phyloP scores from a whole-genome alignment of 2,329 filamentous ascomycete species.

The Escovopsis sp. region DNA sequence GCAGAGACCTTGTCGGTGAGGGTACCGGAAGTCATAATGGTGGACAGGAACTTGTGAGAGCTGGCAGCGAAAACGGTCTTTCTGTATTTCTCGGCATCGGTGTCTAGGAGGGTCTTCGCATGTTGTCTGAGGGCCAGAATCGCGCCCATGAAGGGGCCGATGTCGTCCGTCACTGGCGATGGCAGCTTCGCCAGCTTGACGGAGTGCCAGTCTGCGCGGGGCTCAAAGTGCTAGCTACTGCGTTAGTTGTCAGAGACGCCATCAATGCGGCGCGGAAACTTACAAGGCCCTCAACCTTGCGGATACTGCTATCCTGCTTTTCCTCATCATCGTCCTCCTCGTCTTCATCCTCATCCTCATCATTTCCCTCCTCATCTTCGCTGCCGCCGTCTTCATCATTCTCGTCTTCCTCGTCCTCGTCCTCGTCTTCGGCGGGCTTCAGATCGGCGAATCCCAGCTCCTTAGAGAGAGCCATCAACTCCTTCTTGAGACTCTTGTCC shows the following conservation, averaged over 20 bases:
- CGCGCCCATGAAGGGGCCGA: slow-evolving; percentile 26
- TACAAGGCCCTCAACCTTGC: slow-evolving; percentile 22
- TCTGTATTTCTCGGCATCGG: slow-evolving; percentile 63
- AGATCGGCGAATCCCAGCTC: slow-evolving; percentile 23
- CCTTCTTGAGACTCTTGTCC: slow-evolving; percentile 27
- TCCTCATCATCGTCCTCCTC: slow-evolving; percentile 5
- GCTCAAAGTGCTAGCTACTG: slow-evolving; percentile 36
- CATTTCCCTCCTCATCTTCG: slow-evolving; percentile 18
- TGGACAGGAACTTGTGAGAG: slow-evolving; percentile 89
- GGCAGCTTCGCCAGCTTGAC: slow-evolving; percentile 29
- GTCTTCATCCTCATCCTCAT: slow-evolving; percentile 19
- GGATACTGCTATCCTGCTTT: slow-evolving; percentile 3
- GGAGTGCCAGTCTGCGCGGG: slow-evolving; percentile 43
- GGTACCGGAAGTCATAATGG: slow-evolving; percentile 92
- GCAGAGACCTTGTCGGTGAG: slow-evolving; percentile 95
- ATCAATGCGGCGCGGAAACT: slow-evolving; percentile 7
- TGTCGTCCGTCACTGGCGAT: slow-evolving; percentile 28
- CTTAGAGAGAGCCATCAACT: slow-evolving; percentile 24
- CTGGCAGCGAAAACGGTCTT: slow-evolving; percentile 65
- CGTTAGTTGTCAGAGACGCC: slow-evolving; percentile 20
- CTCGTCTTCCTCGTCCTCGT: slow-evolving; percentile 21
- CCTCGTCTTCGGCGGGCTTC: slow-evolving; percentile 21
- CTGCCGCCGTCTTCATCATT: slow-evolving; percentile 12
- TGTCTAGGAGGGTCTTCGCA: slow-evolving; percentile 59
- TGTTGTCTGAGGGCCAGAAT: slow-evolving; percentile 48